A percentile compares a stretch with the other conserved stretches of the same genome.
phyloP scores from a whole-genome alignment of 2,329 filamentous ascomycete genomes.

The Fusarium sp. region DNA sequence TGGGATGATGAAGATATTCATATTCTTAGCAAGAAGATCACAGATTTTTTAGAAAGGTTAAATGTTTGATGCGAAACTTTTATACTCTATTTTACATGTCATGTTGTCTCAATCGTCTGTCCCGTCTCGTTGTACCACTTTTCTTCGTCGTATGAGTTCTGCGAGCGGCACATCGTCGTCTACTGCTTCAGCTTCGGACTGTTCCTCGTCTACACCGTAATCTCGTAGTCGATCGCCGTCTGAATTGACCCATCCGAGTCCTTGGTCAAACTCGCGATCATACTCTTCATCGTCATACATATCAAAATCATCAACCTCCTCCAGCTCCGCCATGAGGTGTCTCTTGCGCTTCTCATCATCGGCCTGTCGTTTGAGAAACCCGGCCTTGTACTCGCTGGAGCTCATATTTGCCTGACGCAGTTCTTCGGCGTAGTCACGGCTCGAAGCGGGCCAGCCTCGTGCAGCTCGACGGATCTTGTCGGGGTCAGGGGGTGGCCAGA shows the following conservation, averaged over 20 bases:
- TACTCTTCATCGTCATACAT: conserved; percentile 69
- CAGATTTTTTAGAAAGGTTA: conserved; percentile 35
- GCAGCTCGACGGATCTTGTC: conserved; percentile 66
- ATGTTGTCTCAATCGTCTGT: conserved; percentile 49
- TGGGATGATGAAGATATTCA: conserved; percentile 22
- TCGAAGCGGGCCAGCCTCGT: conserved; percentile 57
- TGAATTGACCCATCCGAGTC: conserved; percentile 76
- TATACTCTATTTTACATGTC: conserved; percentile 36
- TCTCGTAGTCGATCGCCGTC: conserved; percentile 82
- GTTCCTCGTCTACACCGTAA: conserved; percentile 84
- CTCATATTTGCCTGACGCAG: conserved; percentile 54
- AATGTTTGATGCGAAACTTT: conserved; percentile 29
- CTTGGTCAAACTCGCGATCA: conserved; percentile 53
- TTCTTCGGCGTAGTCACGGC: conserved; percentile 53
- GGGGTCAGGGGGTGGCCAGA: conserved; percentile 75
- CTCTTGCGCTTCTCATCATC: conserved; percentile 60
- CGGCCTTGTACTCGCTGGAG: conserved; percentile 62
- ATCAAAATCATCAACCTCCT: conserved; percentile 70
- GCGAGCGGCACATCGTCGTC: conserved; percentile 77
- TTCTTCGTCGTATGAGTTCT: conserved; percentile 73
- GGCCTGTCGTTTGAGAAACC: conserved; percentile 65
- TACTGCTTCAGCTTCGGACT: conserved; percentile 53
- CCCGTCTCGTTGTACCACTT: conserved; percentile 52
- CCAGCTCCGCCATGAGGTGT: conserved; percentile 63
- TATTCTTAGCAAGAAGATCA: conserved; percentile 32